Evolutionary conservation across 768 basidiomycete species (phyloP).

Genomic region (Leccinum olivaceopallidum): DNA sequence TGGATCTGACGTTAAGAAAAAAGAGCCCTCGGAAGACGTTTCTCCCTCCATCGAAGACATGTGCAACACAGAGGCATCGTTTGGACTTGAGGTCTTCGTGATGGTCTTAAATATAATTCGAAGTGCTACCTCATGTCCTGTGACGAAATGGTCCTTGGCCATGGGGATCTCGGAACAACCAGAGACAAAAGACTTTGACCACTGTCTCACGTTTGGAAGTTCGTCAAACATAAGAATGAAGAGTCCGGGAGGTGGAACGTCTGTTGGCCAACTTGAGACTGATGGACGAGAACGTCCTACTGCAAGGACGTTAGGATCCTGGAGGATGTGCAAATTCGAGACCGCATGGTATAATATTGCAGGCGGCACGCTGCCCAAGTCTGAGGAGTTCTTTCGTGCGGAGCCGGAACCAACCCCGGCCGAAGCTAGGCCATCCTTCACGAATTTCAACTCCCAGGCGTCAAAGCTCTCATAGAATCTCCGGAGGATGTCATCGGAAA

Average conservation of each 20-base stretch:
- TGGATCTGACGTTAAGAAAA: constrained; percentile 39
- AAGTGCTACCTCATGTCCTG: constrained; percentile 48
- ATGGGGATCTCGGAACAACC: constrained; percentile 46
- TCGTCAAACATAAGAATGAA: constrained; percentile 58
- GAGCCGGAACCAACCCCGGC: constrained; percentile 22
- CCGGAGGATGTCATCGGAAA: constrained; percentile 46
- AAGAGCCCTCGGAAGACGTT: constrained; percentile 4
- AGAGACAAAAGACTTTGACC: constrained; percentile 54
- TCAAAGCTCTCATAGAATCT: constrained; percentile 66
- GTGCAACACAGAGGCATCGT: neutral
- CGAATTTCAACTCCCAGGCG: constrained; percentile 59
- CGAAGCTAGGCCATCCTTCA: constrained; percentile 48
- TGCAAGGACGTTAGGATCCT: constrained; percentile 47
- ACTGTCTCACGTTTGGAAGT: constrained; percentile 50
- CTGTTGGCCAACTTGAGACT: constrained; percentile 51
- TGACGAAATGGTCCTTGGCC: constrained; percentile 45
- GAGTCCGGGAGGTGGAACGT: constrained; percentile 60
- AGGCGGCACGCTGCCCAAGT: constrained; percentile 46
- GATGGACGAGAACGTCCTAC: constrained; percentile 28
- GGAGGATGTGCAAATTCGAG: constrained; percentile 59
- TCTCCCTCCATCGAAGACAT: constrained; percentile 7
- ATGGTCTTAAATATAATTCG: constrained; percentile 36
- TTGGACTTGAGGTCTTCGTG: constrained; percentile 12
- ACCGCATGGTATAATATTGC: constrained; percentile 61
- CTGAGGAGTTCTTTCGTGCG: constrained; percentile 15